Conservation (phyloP, 2,329 filamentous ascomycete genomes). For the Pseudogymnoascus destructans region DNA sequence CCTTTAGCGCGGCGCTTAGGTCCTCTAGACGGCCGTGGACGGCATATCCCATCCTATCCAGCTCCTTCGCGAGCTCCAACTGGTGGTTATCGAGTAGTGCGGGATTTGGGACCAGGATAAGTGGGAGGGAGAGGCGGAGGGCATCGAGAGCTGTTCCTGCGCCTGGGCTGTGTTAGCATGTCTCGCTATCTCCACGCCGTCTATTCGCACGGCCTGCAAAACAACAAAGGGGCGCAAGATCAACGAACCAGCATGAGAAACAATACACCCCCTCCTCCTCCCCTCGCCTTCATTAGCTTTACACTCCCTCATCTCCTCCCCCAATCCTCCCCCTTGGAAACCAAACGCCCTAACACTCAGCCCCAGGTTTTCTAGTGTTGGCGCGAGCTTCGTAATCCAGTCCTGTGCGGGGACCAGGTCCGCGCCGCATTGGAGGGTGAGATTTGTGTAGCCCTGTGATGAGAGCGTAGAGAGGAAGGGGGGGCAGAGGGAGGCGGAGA, state of each 20-base stretch:
- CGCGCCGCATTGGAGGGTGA: conserved; percentile 71
- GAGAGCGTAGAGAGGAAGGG: conserved; percentile 50
- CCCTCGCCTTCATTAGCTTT: conserved; percentile 35
- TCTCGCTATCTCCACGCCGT: background rate
- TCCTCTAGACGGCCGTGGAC: conserved; percentile 29
- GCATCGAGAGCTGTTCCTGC: conserved; percentile 83
- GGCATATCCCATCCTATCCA: conserved; percentile 63
- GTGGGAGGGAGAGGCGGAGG: conserved; percentile 55
- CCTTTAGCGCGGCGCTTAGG: background rate
- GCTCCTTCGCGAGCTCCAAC: conserved; percentile 65
- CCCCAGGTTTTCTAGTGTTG: conserved; percentile 25
- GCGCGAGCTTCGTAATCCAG: conserved; percentile 17
- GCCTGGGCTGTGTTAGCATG: conserved; percentile 36
- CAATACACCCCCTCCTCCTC: conserved; percentile 54
- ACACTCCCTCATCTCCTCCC: conserved; percentile 32
- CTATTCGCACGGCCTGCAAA: background rate
- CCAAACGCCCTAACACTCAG: conserved; percentile 49
- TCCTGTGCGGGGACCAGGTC: conserved; percentile 42
- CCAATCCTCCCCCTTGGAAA: conserved; percentile 49
- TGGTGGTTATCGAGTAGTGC: conserved; percentile 82
- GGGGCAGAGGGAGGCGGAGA: conserved; percentile 49
- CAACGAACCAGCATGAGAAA: conserved; percentile 72
- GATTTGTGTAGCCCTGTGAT: conserved; percentile 49
- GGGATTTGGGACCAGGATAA: conserved; percentile 85
- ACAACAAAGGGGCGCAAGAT: background rate